These are phyloP conservation scores for Hygrocybe coccinea DNA, from an alignment of 768 basidiomycete species.

Conservation along the genomic window DNA sequence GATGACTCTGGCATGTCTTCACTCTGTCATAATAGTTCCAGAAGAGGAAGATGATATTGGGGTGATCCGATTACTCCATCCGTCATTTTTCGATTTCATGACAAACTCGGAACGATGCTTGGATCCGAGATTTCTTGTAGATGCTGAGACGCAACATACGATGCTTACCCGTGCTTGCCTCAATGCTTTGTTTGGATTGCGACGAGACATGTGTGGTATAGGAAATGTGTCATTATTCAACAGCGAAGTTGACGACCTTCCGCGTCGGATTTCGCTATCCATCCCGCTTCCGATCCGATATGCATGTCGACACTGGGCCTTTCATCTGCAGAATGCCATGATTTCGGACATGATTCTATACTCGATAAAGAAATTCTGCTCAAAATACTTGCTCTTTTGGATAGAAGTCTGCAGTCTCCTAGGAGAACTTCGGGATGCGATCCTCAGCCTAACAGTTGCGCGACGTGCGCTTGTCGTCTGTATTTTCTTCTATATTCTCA, in stretches of 20 bases:
- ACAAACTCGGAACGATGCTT: conserved; percentile 3
- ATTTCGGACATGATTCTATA: neutral
- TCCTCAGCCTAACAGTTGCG: neutral
- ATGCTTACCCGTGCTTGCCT: conserved; percentile 3
- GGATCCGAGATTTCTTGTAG: conserved; percentile 4
- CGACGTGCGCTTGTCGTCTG: neutral
- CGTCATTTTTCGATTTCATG: conserved; percentile 11
- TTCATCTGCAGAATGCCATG: conserved; percentile 3
- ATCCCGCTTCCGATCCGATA: conserved; percentile 1
- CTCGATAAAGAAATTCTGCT: neutral
- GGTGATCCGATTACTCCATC: conserved; percentile 8
- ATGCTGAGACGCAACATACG: neutral
- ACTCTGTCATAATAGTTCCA: conserved; percentile 4
- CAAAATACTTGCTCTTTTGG: conserved; percentile 7
- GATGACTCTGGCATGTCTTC: conserved; percentile 1
- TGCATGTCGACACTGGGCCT: conserved; percentile 8
- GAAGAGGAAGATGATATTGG: neutral
- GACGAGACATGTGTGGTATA: conserved; percentile 1
- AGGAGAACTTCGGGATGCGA: conserved; percentile 2
- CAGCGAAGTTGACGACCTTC: conserved; percentile 1
- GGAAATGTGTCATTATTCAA: neutral
- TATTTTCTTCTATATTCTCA: neutral
- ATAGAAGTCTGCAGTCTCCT: conserved; percentile 7
- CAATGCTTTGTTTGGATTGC: neutral
- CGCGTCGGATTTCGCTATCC: neutral